These are phyloP conservation scores for Chlamydomonas sp. DNA, from an alignment of 139 green algal genomes.

Conservation along the genomic window DNA sequence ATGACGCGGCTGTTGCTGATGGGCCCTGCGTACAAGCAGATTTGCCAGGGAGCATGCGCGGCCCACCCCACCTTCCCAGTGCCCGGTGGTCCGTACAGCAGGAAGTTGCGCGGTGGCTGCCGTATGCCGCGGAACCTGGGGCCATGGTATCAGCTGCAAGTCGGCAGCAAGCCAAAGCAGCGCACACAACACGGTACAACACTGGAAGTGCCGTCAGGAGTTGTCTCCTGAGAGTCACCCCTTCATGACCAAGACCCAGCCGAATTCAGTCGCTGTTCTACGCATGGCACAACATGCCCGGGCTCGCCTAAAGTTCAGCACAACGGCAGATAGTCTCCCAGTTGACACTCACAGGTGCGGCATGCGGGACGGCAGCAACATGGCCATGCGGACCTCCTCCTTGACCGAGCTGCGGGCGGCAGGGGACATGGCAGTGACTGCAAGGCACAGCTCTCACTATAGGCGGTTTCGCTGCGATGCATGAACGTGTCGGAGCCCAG, in stretches of 20 bases:
- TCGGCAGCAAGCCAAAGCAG: background rate
- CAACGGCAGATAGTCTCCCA: background rate
- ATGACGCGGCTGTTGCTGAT: too few relatives aligned
- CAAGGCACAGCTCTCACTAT: background rate
- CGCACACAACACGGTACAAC: background rate
- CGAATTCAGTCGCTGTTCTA: too few relatives aligned
- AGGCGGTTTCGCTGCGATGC: conserved; percentile 4
- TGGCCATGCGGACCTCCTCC: conserved; percentile 61
- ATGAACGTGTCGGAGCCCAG: too few relatives aligned
- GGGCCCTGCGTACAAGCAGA: too few relatives aligned
- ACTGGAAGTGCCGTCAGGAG: too few relatives aligned
- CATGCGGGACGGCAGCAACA: conserved; percentile 63
- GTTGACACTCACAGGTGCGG: conserved; percentile 55
- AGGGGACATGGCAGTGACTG: background rate
- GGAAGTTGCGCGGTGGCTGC: conserved; percentile 58
- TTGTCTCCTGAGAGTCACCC: too few relatives aligned
- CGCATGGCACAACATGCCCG: too few relatives aligned
- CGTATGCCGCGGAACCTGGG: conserved; percentile 67
- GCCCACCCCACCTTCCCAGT: conserved; percentile 58
- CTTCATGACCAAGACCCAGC: too few relatives aligned
- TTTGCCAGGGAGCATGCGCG: too few relatives aligned
- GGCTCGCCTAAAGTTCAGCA: background rate
- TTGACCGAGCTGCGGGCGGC: conserved; percentile 38
- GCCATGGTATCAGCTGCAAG: background rate
- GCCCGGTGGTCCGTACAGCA: conserved; percentile 67